phyloP scores from a whole-genome alignment of 768 basidiomycete species.

The Lactarius psammicola region DNA sequence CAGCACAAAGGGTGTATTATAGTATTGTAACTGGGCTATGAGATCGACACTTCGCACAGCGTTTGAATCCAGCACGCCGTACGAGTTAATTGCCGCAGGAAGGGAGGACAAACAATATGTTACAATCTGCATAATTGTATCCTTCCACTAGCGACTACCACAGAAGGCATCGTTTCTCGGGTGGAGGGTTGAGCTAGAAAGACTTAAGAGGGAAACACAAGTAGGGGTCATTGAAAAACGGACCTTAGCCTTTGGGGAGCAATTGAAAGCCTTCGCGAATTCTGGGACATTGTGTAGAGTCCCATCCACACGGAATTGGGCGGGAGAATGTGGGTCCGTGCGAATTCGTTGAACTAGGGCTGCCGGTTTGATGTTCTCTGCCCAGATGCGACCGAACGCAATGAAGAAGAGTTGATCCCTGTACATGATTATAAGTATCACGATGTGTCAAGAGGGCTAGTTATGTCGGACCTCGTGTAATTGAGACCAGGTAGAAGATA shows the following conservation, averaged over 20 bases:
- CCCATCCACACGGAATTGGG: conserved; percentile 76
- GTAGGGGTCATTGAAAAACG: conserved; percentile 28
- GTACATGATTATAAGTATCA: conserved; percentile 11
- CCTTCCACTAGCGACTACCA: conserved; percentile 44
- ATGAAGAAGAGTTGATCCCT: conserved; percentile 96
- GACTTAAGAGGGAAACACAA: conserved; percentile 9
- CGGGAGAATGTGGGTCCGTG: conserved; percentile 87
- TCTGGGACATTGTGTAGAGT: conserved; percentile 85
- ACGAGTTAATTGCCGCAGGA: background rate
- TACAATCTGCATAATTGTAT: background rate
- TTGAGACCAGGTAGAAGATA: conserved; percentile 79
- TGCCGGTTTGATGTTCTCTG: conserved; percentile 72
- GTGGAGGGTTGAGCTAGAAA: conserved; percentile 75
- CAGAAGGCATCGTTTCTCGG: conserved; percentile 73
- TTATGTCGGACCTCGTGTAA: conserved; percentile 56
- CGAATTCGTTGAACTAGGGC: conserved; percentile 78
- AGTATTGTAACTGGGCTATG: conserved; percentile 14
- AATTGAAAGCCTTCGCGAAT: conserved; percentile 86
- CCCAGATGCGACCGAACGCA: conserved; percentile 87
- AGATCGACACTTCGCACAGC: background rate
- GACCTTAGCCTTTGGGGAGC: conserved; percentile 72
- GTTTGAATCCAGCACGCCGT: background rate
- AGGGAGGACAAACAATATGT: conserved; percentile 8
- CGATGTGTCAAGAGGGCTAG: background rate
- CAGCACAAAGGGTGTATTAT: conserved; percentile 94